Percentiles rank a stretch among this genome's conserved stretches.
Conservation (phyloP, 192 early-diverging fungal genomes). For the Coemansia sp. region DNA sequence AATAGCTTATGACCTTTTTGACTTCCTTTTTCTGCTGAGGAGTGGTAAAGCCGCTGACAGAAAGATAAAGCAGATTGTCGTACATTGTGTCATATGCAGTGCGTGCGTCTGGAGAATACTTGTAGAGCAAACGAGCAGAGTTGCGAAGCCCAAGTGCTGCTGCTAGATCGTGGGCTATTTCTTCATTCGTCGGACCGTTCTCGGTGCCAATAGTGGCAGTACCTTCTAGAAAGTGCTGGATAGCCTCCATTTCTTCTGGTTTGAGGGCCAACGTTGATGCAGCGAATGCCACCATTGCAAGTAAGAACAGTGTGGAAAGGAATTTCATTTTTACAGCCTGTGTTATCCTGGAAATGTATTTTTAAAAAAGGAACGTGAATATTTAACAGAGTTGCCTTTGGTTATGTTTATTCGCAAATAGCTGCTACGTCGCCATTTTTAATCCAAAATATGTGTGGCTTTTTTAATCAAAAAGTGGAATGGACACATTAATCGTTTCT, state of each 20-base stretch:
- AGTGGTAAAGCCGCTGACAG: constrained; percentile 33
- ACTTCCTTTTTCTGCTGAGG: constrained; percentile 33
- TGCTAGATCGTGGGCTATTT: constrained; percentile 41
- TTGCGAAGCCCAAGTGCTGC: constrained; percentile 28
- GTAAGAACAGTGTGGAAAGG: background rate
- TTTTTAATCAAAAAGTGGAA: too few species aligned
- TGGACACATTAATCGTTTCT: too few species aligned
- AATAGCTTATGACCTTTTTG: constrained; percentile 36
- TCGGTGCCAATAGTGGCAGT: constrained; percentile 16
- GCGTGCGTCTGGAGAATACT: constrained; percentile 42
- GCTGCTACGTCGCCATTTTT: background rate
- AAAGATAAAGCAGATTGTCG: constrained; percentile 35
- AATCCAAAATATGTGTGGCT: too few species aligned
- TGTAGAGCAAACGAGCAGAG: constrained; percentile 44
- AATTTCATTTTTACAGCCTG: constrained; percentile 11
- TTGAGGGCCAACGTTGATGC: constrained; percentile 12
- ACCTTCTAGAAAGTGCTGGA: constrained; percentile 30
- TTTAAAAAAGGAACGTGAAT: too few species aligned
- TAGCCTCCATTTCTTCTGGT: constrained; percentile 26
- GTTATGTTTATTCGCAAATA: too few species aligned
- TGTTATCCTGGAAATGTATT: background rate
- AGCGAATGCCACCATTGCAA: background rate
- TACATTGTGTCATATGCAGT: constrained; percentile 42
- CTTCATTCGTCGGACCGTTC: constrained; percentile 35
- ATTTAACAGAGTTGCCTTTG: too few species aligned